Evolutionary conservation across 2,329 filamentous ascomycete species (phyloP).

Genomic region (Beauveria sp.): DNA sequence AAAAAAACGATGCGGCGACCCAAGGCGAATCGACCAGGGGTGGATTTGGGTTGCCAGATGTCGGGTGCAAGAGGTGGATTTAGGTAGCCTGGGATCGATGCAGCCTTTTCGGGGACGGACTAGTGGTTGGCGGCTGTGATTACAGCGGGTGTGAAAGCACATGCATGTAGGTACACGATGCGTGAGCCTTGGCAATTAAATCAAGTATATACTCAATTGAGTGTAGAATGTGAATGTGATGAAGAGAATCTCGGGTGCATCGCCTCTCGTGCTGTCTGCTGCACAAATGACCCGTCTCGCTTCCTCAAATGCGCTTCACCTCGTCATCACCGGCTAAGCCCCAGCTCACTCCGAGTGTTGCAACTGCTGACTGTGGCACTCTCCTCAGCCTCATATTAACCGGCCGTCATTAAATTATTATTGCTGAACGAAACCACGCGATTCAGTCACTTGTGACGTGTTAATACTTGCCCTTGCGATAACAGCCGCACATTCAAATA

Average conservation of each 20-base stretch:
- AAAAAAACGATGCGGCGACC: constrained; percentile 6
- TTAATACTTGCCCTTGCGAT: too few species aligned
- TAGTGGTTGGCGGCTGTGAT: neutral
- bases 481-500: neutral
- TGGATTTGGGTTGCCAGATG: constrained; percentile 9
- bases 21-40: constrained; percentile 8
- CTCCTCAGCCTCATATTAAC: neutral
- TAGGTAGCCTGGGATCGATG: neutral
- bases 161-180: too few species aligned
- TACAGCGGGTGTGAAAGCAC: neutral
- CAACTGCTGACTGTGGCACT: neutral
- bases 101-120: neutral
- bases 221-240: too few species aligned
- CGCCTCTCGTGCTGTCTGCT: neutral
- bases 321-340: neutral
- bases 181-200: neutral
- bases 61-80: constrained; percentile 2
- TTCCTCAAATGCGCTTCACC: neutral
- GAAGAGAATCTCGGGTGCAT: neutral
- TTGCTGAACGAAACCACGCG: neutral
- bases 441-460: neutral
- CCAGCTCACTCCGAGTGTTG: neutral
- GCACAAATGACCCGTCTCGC: neutral
- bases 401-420: neutral
- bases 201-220: neutral